Evolutionary conservation across 225 moss, liverwort and hornwort genomes (phyloP).

Genomic region (Bryum argenteum): DNA sequence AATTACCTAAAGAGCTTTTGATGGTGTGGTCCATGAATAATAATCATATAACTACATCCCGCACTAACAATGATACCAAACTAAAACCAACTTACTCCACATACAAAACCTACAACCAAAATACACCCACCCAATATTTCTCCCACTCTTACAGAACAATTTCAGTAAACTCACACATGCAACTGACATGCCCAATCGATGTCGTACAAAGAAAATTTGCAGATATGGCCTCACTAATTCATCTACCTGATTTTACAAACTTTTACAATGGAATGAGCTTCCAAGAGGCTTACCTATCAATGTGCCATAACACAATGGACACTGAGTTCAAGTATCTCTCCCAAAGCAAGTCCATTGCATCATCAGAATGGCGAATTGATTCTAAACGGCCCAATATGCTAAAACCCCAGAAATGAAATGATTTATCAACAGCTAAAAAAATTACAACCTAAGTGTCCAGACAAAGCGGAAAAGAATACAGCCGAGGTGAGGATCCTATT

Average conservation of each 20-base stretch:
- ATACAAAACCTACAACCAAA: no score
- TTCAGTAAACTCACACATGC: no score
- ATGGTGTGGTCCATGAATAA: no score
- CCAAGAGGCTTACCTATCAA: background rate
- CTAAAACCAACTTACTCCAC: no score
- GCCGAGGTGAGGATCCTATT: slow-evolving; percentile 25
- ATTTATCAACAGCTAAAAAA: slow-evolving; percentile 4
- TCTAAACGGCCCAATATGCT: background rate
- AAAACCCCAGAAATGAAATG: slow-evolving; percentile 3
- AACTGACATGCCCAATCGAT: no score
- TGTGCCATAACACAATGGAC: background rate
- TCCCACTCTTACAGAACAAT: no score
- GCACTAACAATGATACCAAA: no score
- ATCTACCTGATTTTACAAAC: background rate
- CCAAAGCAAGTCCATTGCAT: background rate
- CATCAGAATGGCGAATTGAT: background rate
- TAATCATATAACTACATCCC: no score
- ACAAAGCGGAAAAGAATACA: background rate
- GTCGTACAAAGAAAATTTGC: no score
- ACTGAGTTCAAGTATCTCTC: background rate
- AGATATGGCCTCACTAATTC: no score
- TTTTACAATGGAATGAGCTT: background rate
- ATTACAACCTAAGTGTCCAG: background rate
- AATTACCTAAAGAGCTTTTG: no score
- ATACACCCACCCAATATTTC: no score